Conservation (phyloP, 495 filamentous ascomycete species). For the Aspergillus ellipticus region DNA sequence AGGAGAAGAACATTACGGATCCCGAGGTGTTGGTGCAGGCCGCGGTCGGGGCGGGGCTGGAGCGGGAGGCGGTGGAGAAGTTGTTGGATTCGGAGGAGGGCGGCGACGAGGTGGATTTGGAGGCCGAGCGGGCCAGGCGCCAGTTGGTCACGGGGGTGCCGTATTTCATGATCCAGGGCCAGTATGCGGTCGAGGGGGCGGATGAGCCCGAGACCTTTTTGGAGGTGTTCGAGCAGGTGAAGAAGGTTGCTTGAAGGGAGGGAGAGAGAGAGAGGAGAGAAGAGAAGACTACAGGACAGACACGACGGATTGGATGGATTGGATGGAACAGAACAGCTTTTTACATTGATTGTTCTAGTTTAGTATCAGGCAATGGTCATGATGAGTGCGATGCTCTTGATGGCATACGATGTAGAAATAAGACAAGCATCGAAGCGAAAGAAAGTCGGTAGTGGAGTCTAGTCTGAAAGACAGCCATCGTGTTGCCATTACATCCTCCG, state of each 20-base stretch:
- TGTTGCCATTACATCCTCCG: not conserved
- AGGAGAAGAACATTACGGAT: constrained; percentile 72
- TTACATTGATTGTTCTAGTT: not conserved
- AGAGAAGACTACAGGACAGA: too few relatives aligned
- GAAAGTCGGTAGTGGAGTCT: not conserved
- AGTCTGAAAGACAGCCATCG: not conserved
- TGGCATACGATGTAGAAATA: not conserved
- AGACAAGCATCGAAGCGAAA: not conserved
- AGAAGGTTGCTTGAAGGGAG: constrained; percentile 34
- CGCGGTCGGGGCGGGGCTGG: constrained; percentile 60
- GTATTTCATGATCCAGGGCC: constrained; percentile 64
- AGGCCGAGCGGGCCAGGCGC: constrained; percentile 56
- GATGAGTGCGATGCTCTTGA: not conserved
- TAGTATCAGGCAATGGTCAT: not conserved
- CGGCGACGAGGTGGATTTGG: constrained; percentile 65
- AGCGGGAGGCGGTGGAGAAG: constrained; percentile 51
- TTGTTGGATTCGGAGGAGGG: constrained; percentile 63
- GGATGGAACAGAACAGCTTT: not conserved
- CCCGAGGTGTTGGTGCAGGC: constrained; percentile 55
- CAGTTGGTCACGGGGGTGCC: constrained; percentile 68
- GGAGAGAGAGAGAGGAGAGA: too few relatives aligned
- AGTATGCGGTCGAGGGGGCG: constrained; percentile 60
- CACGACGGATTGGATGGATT: not conserved
- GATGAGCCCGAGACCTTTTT: constrained; percentile 58
- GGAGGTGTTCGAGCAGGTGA: constrained; percentile 51